phyloP scores from a whole-genome alignment of 306 rosid species.

The Quercus dentata region DNA sequence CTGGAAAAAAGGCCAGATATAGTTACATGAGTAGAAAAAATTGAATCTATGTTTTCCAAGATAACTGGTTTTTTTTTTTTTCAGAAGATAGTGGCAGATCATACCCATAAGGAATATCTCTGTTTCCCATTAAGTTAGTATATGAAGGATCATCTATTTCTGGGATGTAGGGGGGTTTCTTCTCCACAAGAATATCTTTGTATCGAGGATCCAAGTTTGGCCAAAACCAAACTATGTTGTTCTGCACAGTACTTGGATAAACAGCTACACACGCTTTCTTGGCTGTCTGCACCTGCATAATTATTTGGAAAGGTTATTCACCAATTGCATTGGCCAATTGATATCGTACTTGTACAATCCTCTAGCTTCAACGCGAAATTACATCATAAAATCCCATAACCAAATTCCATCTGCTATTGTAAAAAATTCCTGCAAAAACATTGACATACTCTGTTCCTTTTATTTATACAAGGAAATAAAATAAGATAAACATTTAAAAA shows the following conservation, averaged over 20 bases:
- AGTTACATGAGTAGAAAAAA: too few relatives aligned
- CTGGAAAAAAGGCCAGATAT: background rate
- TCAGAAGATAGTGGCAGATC: conserved; percentile 18
- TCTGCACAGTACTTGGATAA: conserved; percentile 77
- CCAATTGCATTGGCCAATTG: conserved; percentile 2
- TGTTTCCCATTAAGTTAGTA: conserved; percentile 49
- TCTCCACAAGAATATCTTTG: conserved; percentile 55
- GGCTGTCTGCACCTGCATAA: conserved; percentile 61
- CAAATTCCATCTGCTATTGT: background rate
- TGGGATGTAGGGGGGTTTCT: conserved; percentile 61
- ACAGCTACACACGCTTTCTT: conserved; percentile 77
- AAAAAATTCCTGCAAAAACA: background rate
- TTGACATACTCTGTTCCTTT: background rate
- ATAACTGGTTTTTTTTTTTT: background rate
- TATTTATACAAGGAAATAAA: background rate
- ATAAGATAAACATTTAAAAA: background rate
- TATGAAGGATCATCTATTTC: conserved; percentile 75
- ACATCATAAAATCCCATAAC: background rate
- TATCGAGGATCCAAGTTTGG: conserved; percentile 77
- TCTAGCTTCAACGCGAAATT: background rate
- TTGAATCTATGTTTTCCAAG: background rate
- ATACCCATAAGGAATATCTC: conserved; percentile 85
- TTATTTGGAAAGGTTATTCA: conserved; percentile 16
- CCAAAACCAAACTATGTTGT: conserved; percentile 87
- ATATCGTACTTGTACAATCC: background rate